Conservation (phyloP, 352 stramenopile species). For the Phytopythium aichiense region DNA sequence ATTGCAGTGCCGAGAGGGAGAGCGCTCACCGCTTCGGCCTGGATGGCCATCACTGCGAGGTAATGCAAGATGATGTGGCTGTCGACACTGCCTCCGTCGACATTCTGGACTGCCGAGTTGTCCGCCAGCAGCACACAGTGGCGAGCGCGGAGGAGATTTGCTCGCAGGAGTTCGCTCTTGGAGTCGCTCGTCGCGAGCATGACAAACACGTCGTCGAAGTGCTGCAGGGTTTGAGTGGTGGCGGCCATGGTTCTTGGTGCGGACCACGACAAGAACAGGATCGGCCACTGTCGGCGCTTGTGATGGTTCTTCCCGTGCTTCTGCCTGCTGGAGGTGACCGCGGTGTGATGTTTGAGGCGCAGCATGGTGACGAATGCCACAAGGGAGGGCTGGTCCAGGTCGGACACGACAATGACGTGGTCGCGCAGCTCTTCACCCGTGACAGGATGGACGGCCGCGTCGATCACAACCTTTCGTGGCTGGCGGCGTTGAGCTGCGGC, state of each 20-base stretch:
- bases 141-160: conserved; percentile 47
- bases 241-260: conserved; percentile 15
- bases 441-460: conserved; percentile 22
- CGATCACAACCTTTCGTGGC: conserved; percentile 31
- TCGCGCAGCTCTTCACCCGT: conserved; percentile 27
- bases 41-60: conserved; percentile 54
- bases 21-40: conserved; percentile 22
- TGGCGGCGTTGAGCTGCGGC: background rate
- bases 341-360: conserved; percentile 31
- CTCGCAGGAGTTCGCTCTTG: conserved; percentile 47
- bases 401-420: conserved; percentile 60
- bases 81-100: conserved; percentile 59
- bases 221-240: conserved; percentile 23
- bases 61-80: conserved; percentile 66
- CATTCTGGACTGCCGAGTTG: conserved; percentile 43
- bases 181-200: conserved; percentile 51
- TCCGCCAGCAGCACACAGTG: conserved; percentile 60
- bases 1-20: conserved; percentile 16
- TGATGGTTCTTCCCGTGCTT: conserved; percentile 4
- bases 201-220: conserved; percentile 52
- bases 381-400: conserved; percentile 39
- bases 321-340: background rate
- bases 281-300: conserved; percentile 36
- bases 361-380: conserved; percentile 49
- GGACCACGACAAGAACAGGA: conserved; percentile 65